Evolutionary conservation across 2,329 filamentous ascomycete species (phyloP).

Genomic region (Exophiala viscosa): DNA sequence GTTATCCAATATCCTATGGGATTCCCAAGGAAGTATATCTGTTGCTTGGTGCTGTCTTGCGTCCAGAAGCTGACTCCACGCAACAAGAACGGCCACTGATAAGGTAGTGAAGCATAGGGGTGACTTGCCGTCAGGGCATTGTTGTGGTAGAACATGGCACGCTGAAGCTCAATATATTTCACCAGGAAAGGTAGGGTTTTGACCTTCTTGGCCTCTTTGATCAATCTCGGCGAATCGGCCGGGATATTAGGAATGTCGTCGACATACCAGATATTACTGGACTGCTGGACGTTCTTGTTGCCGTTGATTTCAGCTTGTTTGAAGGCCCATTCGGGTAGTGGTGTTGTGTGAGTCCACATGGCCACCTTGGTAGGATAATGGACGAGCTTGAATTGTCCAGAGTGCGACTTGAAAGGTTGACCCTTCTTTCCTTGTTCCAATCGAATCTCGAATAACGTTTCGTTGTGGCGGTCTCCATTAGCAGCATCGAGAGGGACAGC

Average conservation of each 20-base stretch:
- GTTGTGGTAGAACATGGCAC: constrained; percentile 99
- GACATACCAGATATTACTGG: constrained; percentile 90
- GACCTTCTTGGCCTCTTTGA: constrained; percentile 71
- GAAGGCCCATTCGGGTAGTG: constrained; percentile 94
- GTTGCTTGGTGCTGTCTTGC: constrained; percentile 85
- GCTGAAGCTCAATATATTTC: constrained; percentile 95
- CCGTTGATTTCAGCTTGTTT: constrained; percentile 99
- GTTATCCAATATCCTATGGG: constrained; percentile 96
- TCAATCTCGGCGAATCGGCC: constrained; percentile 66
- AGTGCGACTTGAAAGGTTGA: constrained; percentile 84
- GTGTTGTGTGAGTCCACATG: constrained; percentile 96
- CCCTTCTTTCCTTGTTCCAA: constrained; percentile 78
- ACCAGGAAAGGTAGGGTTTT: constrained; percentile 82
- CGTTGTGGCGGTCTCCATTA: constrained; percentile 69
- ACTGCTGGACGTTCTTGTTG: constrained; percentile 88
- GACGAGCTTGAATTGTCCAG: constrained; percentile 92
- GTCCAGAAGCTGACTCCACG: constrained; percentile 99
- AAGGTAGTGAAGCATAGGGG: constrained; percentile 89
- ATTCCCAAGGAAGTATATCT: constrained; percentile 98
- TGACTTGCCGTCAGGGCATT: constrained; percentile 96
- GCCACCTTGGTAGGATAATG: constrained; percentile 94
- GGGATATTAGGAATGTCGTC: constrained; percentile 84
- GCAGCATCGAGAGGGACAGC: constrained; percentile 71
- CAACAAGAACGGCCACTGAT: constrained; percentile 96
- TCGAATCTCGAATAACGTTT: constrained; percentile 88